A percentile compares a stretch with the other conserved stretches of the same genome.
These are phyloP conservation scores for Yamadazyma akitaensis DNA, from an alignment of 805 yeast species.

Conservation along the genomic window DNA sequence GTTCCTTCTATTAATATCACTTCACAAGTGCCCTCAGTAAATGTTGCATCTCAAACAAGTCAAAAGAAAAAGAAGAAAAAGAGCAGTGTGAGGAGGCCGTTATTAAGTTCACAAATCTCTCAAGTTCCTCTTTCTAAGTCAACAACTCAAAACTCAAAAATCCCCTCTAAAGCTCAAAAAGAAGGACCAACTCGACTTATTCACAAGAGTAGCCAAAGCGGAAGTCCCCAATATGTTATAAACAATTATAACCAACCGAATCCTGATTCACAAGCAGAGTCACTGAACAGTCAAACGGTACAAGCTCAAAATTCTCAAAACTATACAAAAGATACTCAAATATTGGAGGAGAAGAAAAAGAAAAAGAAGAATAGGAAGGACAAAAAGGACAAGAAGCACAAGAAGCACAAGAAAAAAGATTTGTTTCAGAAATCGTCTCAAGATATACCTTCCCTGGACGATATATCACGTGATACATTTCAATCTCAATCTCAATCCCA, in stretches of 20 bases:
- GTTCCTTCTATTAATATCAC: slow-evolving; percentile 20
- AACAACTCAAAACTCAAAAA: not conserved
- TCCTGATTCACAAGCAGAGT: not conserved
- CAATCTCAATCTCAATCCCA: not conserved
- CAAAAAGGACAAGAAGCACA: not conserved
- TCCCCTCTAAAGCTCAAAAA: too few relatives aligned
- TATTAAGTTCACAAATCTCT: not conserved
- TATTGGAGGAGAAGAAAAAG: not conserved
- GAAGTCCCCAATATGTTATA: not conserved
- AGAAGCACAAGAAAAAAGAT: not conserved
- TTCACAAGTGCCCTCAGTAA: slow-evolving; percentile 19
- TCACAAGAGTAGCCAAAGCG: not conserved
- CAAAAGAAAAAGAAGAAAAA: slow-evolving; percentile 7
- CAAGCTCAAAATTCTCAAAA: too few relatives aligned
- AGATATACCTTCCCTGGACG: not conserved
- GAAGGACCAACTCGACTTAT: not conserved
- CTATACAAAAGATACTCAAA: not conserved
- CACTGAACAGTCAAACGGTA: too few relatives aligned
- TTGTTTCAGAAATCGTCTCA: not conserved
- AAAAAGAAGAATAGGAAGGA: not conserved
- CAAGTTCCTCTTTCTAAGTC: not conserved
- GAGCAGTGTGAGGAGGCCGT: not conserved
- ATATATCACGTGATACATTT: not conserved
- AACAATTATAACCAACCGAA: not conserved
- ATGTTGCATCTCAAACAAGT: slow-evolving; percentile 12